phyloP scores from a whole-genome alignment of 495 filamentous ascomycete genomes.

The Neurospora sublineolata region DNA sequence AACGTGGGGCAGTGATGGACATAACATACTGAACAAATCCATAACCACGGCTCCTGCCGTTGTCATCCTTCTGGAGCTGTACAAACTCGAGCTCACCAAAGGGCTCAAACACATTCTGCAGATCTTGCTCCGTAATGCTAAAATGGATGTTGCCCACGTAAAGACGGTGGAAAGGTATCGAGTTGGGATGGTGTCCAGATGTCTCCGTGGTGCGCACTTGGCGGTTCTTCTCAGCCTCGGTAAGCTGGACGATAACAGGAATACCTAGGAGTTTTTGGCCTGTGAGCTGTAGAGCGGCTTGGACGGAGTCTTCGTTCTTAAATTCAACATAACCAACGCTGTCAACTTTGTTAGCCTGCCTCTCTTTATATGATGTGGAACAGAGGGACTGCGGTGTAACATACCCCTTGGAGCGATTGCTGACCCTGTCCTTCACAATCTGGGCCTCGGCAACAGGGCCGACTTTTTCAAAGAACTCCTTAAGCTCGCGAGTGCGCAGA shows the following conservation, averaged over 20 bases:
- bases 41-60: slow-evolving; percentile 84
- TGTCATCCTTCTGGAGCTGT: slow-evolving; percentile 91
- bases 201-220: slow-evolving; percentile 79
- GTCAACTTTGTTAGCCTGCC: slow-evolving; percentile 22
- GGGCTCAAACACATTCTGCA: slow-evolving; percentile 94
- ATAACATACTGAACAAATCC: slow-evolving; percentile 98
- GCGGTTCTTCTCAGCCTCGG: slow-evolving; percentile 98
- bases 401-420: slow-evolving; percentile 94
- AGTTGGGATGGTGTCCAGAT: slow-evolving; percentile 47
- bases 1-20: slow-evolving; percentile 27
- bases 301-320: slow-evolving; percentile 88
- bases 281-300: slow-evolving; percentile 90
- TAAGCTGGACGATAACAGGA: slow-evolving; percentile 95
- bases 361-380: neutral
- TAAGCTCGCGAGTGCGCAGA: slow-evolving; percentile 82
- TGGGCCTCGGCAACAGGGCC: slow-evolving; percentile 95
- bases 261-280: slow-evolving; percentile 98
- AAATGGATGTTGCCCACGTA: slow-evolving; percentile 99
- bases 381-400: slow-evolving; percentile 18
- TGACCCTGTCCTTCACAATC: slow-evolving; percentile 98
- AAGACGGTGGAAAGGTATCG: slow-evolving; percentile 92
- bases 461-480: slow-evolving; percentile 91
- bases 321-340: slow-evolving; percentile 99
- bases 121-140: slow-evolving; percentile 92
- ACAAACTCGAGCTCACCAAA: slow-evolving; percentile 98